Conservation (phyloP, 2,329 filamentous ascomycete genomes). For the Chalaropsis ovoidea region DNA sequence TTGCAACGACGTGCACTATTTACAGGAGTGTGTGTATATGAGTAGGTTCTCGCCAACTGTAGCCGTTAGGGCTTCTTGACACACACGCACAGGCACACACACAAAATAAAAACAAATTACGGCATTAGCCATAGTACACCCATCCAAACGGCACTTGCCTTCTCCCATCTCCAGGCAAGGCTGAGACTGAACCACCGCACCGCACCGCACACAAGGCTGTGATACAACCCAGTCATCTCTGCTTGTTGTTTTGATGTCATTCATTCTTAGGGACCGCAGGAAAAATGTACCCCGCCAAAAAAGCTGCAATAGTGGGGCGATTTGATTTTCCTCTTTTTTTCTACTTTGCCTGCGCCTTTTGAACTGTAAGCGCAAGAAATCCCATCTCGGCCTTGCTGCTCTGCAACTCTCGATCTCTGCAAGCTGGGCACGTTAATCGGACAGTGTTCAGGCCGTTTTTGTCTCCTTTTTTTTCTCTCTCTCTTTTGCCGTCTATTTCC, state of each 20-base stretch:
- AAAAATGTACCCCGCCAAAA: constrained; percentile 11
- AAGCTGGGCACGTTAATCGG: too few species aligned
- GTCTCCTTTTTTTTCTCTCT: not conserved
- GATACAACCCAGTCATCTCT: not conserved
- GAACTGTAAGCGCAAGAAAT: not conserved
- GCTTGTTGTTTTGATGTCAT: constrained; percentile 8
- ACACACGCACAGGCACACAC: not conserved
- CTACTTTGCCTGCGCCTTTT: not conserved
- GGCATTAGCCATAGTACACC: not conserved
- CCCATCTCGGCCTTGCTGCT: too few species aligned
- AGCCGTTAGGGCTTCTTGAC: not conserved
- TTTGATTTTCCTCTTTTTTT: constrained; percentile 9
- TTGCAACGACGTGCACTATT: too few species aligned
- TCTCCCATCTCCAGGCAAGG: not conserved
- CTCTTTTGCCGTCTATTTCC: not conserved
- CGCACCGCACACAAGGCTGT: not conserved
- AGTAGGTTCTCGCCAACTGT: not conserved
- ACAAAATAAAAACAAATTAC: not conserved
- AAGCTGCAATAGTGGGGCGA: not conserved
- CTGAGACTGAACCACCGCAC: not conserved
- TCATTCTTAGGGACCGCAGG: not conserved
- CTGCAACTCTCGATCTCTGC: too few species aligned
- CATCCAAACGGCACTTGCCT: not conserved
- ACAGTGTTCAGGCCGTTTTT: not conserved
- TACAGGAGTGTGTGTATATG: not conserved